Percentiles rank a stretch among this genome's conserved stretches.
Evolutionary conservation across 2,329 filamentous ascomycete species (phyloP).

Genomic region (Penicillium polonicum): DNA sequence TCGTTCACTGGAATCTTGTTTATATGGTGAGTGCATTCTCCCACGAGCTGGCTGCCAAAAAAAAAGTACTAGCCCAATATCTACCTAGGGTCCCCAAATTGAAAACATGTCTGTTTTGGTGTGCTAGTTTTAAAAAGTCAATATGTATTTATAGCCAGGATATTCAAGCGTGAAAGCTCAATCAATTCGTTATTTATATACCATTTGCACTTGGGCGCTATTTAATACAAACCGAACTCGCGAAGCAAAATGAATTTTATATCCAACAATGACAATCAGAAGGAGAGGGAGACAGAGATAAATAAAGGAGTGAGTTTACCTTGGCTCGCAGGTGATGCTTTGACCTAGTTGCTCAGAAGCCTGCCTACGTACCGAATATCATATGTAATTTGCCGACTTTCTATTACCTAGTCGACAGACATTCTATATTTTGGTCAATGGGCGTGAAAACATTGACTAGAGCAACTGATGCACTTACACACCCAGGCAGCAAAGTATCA

Average conservation of each 20-base stretch:
- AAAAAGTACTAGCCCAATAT: not conserved
- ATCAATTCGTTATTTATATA: not conserved
- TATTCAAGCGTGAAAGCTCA: not conserved
- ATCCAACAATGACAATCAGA: not conserved
- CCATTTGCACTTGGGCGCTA: not conserved
- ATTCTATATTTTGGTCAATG: not conserved
- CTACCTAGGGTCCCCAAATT: not conserved
- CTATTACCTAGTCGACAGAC: not conserved
- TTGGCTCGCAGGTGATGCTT: not conserved
- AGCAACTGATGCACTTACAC: no score
- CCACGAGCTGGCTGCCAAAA: not conserved
- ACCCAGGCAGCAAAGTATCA: no score
- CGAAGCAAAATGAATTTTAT: not conserved
- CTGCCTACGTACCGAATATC: not conserved
- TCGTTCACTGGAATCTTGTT: not conserved
- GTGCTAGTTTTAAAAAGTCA: not conserved
- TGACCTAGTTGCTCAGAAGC: not conserved
- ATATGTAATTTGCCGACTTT: not conserved
- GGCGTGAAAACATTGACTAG: no score
- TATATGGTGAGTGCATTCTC: not conserved
- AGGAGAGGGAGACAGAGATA: not conserved
- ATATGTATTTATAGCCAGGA: not conserved
- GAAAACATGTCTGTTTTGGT: not conserved
- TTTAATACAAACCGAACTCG: not conserved
- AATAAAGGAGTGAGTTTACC: not conserved